Conservation (phyloP, 2,329 filamentous ascomycete genomes). For the Leptographium procerum region DNA sequence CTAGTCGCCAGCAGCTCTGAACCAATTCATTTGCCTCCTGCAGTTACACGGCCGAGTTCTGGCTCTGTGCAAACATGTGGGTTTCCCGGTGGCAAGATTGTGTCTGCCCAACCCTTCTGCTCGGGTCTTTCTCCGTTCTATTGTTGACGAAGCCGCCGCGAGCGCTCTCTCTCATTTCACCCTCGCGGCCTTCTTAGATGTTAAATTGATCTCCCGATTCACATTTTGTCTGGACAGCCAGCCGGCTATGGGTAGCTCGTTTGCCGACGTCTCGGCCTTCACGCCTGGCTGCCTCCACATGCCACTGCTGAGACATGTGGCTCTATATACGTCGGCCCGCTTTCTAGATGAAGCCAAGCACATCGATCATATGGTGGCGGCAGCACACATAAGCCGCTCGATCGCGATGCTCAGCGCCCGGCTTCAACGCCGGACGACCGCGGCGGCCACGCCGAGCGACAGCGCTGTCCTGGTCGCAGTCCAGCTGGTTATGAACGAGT, state of each 20-base stretch:
- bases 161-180: neutral
- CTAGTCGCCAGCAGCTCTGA: neutral
- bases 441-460: conserved; percentile 22
- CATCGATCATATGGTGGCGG: conserved; percentile 29
- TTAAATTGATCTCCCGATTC: conserved; percentile 38
- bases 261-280: conserved; percentile 35
- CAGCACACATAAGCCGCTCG: conserved; percentile 30
- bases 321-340: conserved; percentile 38
- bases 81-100: no score
- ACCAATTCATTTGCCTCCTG: neutral
- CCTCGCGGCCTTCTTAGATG: conserved; percentile 26
- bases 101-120: no score
- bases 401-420: conserved; percentile 36
- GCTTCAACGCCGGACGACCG: conserved; percentile 19
- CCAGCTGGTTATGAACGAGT: conserved; percentile 39
- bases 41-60: no score
- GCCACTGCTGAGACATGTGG: conserved; percentile 35
- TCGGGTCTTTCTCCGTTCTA: neutral
- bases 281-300: conserved; percentile 36
- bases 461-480: conserved; percentile 34
- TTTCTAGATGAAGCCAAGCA: conserved; percentile 39
- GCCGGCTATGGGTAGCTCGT: conserved; percentile 23
- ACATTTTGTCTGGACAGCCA: conserved; percentile 38
- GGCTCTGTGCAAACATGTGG: neutral
- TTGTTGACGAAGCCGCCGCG: no score